Evolutionary conservation across 192 early-diverging fungal genomes (phyloP).

Genomic region (Dispira simplex): DNA sequence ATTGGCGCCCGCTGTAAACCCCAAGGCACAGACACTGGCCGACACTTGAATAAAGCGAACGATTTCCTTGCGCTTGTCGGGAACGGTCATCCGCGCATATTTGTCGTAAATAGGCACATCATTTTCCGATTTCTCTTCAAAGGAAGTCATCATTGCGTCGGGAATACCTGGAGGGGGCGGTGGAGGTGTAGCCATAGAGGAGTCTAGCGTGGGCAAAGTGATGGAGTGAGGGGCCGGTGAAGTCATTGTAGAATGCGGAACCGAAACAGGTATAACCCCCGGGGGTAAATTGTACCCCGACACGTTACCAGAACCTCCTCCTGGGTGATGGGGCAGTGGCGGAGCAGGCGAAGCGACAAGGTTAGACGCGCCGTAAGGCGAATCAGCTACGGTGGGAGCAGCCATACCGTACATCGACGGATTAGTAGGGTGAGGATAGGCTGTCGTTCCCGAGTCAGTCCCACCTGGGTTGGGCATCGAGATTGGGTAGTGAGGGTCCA

Average conservation of each 20-base stretch:
- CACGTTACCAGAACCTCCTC: neutral
- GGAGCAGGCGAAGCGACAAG: neutral
- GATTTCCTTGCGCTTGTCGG: slow-evolving; percentile 7
- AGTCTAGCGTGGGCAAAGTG: neutral
- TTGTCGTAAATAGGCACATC: neutral
- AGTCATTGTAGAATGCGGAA: neutral
- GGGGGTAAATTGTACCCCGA: neutral
- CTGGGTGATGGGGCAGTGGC: neutral
- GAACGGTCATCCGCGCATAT: slow-evolving; percentile 3
- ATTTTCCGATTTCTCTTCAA: neutral
- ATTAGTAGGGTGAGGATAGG: too few species aligned
- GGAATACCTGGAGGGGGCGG: neutral
- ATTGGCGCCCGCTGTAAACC: slow-evolving; percentile 2
- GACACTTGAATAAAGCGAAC: slow-evolving; percentile 1
- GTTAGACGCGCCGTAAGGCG: slow-evolving; percentile 15
- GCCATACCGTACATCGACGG: neutral
- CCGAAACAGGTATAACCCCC: slow-evolving; percentile 10
- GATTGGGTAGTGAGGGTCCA: too few species aligned
- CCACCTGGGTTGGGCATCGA: too few species aligned
- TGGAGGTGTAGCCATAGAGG: neutral
- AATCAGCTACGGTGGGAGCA: slow-evolving; percentile 10
- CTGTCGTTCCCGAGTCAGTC: too few species aligned
- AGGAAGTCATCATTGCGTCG: neutral
- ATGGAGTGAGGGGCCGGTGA: neutral
- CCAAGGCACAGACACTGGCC: slow-evolving; percentile 6